Conservation (phyloP, 176 grass and related monocot genomes). For the Raddia guianensis region DNA sequence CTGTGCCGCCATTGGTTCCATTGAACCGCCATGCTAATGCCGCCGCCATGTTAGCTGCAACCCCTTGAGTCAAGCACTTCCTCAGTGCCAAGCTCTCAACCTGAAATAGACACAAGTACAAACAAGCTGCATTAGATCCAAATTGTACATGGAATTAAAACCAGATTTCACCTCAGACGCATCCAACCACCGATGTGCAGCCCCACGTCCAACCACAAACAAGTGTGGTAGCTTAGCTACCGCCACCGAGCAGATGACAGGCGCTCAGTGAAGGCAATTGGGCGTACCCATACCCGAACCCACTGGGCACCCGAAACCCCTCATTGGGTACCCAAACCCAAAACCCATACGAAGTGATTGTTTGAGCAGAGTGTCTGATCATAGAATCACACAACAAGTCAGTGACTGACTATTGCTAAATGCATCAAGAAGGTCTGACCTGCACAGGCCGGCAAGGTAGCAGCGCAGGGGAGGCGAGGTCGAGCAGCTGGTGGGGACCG, state of each 20-base stretch:
- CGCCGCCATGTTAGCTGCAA: constrained; percentile 64
- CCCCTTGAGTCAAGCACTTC: constrained; percentile 30
- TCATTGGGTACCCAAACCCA: too few species aligned
- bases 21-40: constrained; percentile 84
- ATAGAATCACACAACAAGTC: too few species aligned
- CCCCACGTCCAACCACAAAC: constrained; percentile 35
- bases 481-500: too few species aligned
- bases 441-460: too few species aligned
- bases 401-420: too few species aligned
- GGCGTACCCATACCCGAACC: too few species aligned
- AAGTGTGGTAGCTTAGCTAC: constrained; percentile 5
- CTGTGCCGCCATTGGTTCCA: constrained; percentile 65
- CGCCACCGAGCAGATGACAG: background rate
- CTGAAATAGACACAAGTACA: constrained; percentile 42
- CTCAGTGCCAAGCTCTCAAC: constrained; percentile 43
- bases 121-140: constrained; percentile 49
- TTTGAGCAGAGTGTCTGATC: too few species aligned
- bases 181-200: background rate
- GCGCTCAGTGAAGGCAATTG: background rate
- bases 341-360: too few species aligned
- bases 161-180: background rate
- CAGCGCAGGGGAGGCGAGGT: too few species aligned
- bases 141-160: background rate
- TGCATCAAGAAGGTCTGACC: too few species aligned
- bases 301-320: too few species aligned